These are phyloP conservation scores for Coemansia sp. DNA, from an alignment of 192 early-diverging fungal species.

Conservation along the genomic window DNA sequence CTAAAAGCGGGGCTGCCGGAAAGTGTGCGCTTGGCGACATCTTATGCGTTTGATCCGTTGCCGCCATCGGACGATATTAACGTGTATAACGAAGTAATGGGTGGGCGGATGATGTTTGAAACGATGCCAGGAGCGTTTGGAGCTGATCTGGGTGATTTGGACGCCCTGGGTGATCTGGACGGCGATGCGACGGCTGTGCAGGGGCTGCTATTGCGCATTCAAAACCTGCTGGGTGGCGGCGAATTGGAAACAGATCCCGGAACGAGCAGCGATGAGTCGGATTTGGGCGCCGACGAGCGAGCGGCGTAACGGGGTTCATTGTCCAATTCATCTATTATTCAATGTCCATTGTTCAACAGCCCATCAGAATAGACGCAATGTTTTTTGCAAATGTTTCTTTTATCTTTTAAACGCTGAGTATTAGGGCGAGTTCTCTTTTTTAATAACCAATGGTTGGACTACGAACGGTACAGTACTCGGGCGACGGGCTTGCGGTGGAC, in stretches of 20 bases:
- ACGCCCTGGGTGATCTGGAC: background rate
- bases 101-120: conserved; percentile 9
- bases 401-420: background rate
- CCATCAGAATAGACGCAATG: too few relatives aligned
- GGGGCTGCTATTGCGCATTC: conserved; percentile 22
- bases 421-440: background rate
- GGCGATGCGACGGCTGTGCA: conserved; percentile 14
- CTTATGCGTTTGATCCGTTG: conserved; percentile 53
- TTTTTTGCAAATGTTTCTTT: background rate
- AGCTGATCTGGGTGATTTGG: conserved; percentile 4
- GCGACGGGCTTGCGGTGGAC: background rate
- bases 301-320: background rate
- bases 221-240: conserved; percentile 11
- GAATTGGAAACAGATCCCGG: conserved; percentile 19
- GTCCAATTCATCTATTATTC: too few relatives aligned
- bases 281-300: background rate
- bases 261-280: conserved; percentile 36
- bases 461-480: background rate
- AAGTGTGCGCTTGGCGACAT: conserved; percentile 21
- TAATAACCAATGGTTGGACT: background rate
- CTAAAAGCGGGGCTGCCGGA: conserved; percentile 47
- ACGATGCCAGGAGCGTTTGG: conserved; percentile 36
- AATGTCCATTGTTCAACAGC: too few relatives aligned
- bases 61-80: conserved; percentile 44
- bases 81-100: conserved; percentile 29